Base-by-base conservation (phyloP, 345 rosid genomes). In the Bretschneidera sinensis region DNA sequence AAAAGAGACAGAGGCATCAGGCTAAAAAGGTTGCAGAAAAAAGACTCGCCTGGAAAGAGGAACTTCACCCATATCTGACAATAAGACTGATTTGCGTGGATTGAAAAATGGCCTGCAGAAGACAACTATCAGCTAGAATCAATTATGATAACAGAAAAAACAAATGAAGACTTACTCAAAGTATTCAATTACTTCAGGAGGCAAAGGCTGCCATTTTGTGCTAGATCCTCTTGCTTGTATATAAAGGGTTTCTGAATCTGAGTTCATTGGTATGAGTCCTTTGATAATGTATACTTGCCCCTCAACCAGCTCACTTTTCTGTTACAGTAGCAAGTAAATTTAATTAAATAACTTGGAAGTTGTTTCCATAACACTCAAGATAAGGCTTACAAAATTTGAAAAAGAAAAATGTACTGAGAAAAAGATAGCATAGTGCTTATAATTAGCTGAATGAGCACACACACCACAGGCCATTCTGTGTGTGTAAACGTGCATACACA, bases 191-290 rank as follows among this genome's bases (percentile, higher is more conserved):
- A 74, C 71, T 67, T 11, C 51, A 57, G 86, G 68, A 66, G 92
- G 80, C 57, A 94, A 68, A 67, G 74, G 80, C 69, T 75, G 71
- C 88, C 87, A 88, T 70, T 78, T 83, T 59, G 81, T 79, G 60
- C 74, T 64, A 56, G 88, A 75, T 64, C 95, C 97, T 79, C 80
- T 82, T 55, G 87, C 86, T 78, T 94, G 97, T 50, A 94, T 77
- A 72, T 90, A 88, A 59, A 94, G 84, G 53, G 74, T 81, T 72
- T 78, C 82, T 21, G 79, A 80, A 64, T 78, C 81, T 63, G 88
- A 73, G 63, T 79, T 71, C 64, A 77, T 68, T 51, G 96, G 96
- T 70, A 76, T 45, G 17, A 94, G 86, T 68, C 89, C 96, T 55
- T 81, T 55, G 60, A 88, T 59, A 48, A 69, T 60, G 65, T 86